Evolutionary conservation across 2,329 filamentous ascomycete genomes (phyloP).

Genomic region (Clonostachys rhizophaga): DNA sequence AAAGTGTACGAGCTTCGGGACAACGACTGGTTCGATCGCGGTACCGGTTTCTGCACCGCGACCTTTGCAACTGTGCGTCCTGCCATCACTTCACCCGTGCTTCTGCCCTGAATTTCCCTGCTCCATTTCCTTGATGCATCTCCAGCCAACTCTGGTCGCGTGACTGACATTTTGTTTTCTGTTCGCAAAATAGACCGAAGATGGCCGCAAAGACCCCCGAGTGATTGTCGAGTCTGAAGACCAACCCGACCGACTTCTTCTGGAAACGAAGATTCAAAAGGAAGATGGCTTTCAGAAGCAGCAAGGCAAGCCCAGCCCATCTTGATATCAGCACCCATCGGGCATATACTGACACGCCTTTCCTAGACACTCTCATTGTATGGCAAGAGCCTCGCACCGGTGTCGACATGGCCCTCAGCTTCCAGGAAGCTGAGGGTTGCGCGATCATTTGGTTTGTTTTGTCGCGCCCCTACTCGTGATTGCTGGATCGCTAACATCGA

Average conservation of each 20-base stretch:
- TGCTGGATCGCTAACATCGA: slow-evolving; percentile 9
- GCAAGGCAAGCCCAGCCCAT: slow-evolving; percentile 60
- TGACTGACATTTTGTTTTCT: slow-evolving; percentile 10
- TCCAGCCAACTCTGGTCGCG: background rate
- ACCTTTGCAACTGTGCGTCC: slow-evolving; percentile 11
- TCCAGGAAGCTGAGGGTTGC: slow-evolving; percentile 95
- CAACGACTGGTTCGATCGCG: slow-evolving; percentile 98
- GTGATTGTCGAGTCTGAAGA: slow-evolving; percentile 95
- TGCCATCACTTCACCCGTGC: slow-evolving; percentile 2
- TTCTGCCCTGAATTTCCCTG: background rate
- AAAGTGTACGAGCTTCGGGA: slow-evolving; percentile 98
- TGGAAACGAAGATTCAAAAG: slow-evolving; percentile 87
- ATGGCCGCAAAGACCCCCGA: slow-evolving; percentile 72
- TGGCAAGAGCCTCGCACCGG: slow-evolving; percentile 86
- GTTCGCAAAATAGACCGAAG: slow-evolving; percentile 37
- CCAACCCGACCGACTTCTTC: slow-evolving; percentile 72
- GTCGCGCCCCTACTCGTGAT: background rate
- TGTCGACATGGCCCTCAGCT: slow-evolving; percentile 95
- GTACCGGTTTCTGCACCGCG: slow-evolving; percentile 91
- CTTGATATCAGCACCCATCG: background rate
- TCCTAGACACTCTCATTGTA: slow-evolving; percentile 87
- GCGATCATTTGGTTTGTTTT: slow-evolving; percentile 75
- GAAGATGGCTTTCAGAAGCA: slow-evolving; percentile 98
- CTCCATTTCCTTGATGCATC: background rate
- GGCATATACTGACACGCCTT: slow-evolving; percentile 15